Conservation (phyloP, 148 eudicot genomes). For the Rhododendron griersonianum region DNA sequence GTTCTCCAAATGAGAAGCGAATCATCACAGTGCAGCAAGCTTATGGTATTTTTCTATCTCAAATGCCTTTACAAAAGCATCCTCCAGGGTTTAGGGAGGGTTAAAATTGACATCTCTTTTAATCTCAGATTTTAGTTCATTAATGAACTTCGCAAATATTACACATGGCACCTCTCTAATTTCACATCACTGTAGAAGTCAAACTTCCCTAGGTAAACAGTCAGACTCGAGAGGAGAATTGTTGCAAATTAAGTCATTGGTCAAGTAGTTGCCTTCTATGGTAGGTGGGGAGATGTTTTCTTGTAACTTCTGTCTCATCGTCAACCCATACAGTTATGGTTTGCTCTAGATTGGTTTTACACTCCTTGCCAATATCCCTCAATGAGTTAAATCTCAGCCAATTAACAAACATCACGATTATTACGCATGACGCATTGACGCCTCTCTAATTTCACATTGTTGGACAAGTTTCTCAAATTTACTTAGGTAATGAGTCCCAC, state of each 20-base stretch:
- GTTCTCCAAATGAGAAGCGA: background rate
- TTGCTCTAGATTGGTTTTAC: background rate
- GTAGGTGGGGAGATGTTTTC: background rate
- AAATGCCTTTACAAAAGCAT: background rate
- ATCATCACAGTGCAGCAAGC: background rate
- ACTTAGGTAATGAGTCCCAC: no score
- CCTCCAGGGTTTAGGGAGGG: background rate
- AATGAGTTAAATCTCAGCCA: background rate
- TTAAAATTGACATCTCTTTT: background rate
- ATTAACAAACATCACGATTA: background rate
- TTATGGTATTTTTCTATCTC: background rate
- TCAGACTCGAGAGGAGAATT: background rate
- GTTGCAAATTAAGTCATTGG: background rate
- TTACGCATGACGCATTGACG: background rate
- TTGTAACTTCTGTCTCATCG: background rate
- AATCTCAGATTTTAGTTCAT: background rate
- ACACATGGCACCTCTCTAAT: background rate
- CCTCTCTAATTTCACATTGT: background rate
- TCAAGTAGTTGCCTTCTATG: background rate
- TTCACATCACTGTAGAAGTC: background rate
- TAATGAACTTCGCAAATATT: background rate
- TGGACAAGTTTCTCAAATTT: background rate
- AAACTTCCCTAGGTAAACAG: background rate
- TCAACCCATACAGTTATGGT: background rate
- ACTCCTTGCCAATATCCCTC: background rate